A percentile compares a stretch with the other conserved stretches of the same genome.
Conservation (phyloP, 2,329 filamentous ascomycete genomes). For the Blastomyces gilchristii region DNA sequence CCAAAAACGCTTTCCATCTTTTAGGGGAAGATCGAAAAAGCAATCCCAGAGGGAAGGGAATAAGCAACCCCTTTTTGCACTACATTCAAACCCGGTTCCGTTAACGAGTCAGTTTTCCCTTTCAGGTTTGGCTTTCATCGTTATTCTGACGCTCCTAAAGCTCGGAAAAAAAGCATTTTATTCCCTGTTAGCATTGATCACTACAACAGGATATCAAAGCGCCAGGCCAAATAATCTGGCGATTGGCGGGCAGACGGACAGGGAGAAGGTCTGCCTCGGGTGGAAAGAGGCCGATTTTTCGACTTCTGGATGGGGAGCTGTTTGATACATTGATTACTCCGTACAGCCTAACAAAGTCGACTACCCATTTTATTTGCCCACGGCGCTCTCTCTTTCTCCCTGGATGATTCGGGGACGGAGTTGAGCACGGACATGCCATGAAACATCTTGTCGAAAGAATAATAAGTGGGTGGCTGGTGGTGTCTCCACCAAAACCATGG, state of each 20-base stretch:
- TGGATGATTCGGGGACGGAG: background rate
- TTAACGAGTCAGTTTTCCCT: background rate
- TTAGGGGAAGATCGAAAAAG: background rate
- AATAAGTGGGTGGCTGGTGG: background rate
- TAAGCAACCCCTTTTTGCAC: background rate
- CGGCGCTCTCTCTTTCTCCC: too few species aligned
- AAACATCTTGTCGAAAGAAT: background rate
- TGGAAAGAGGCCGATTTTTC: too few species aligned
- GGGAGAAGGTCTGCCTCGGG: background rate
- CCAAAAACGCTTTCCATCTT: background rate
- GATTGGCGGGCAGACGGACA: background rate
- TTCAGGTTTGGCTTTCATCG: background rate
- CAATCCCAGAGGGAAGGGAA: background rate
- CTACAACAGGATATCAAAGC: background rate
- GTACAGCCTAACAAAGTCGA: too few species aligned
- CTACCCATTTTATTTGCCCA: background rate
- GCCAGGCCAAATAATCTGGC: background rate
- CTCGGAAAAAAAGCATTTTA: background rate
- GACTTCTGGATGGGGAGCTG: background rate
- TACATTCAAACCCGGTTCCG: background rate
- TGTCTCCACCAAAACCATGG: background rate
- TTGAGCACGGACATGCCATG: background rate
- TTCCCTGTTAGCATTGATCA: background rate
- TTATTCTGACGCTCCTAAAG: background rate
- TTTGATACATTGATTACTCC: background rate